Base-by-base conservation (phyloP, 2,329 filamentous ascomycete genomes). In the Sporothrix mexicana region DNA sequence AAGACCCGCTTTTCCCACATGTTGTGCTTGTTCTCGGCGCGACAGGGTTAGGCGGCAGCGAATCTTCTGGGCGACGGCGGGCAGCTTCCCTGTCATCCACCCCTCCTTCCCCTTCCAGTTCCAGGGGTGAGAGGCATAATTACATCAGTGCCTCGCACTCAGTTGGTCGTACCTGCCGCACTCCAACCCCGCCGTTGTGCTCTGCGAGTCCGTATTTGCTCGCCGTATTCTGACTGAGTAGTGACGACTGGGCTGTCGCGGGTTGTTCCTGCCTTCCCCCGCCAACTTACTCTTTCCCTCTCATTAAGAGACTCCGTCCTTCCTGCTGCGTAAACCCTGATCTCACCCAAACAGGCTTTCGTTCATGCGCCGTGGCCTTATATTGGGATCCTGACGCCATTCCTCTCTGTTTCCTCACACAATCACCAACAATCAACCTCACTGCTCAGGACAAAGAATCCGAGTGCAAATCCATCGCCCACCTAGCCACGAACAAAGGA, bases 91-190 rank as follows among this genome's bases (percentile, higher is more conserved):
- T n/a, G n/a, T n/a, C 45, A 43, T 23, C 55, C 55, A 30, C 55
- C 69, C 69, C 55, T 70, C 69, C 43, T 70, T 70, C 51, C 20
- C 47, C 4, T 23, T 59, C 36, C 68, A 43, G 17, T 17, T 51
- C 49, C 67, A 69, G 67, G 36, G 66, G 64, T 13, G 47, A 51
- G 55, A 57, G 62, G 70, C 70, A 72, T 55, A 17, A 72, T 74
- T 74, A 72, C 73, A 74, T 74, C 73, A 72, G 67, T 71, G 68
- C 72, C 59, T 69, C 69, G 13, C 36, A 55, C 25, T 61, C 30
- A 55, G 43, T 53, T 45, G 69, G 64, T 72, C 69, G 72, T 49
- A 47, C 69, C 64, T 73, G 41, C 59, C 59, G 20, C 51, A 41
- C 68, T 15, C 23, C 69, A 41, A 66, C 41, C 59, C 47, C 69